Evolutionary conservation across 257 asterid species (phyloP), one percentile per base, ranked within the genome.

Genomic region (Solanum medicagineum): DNA sequence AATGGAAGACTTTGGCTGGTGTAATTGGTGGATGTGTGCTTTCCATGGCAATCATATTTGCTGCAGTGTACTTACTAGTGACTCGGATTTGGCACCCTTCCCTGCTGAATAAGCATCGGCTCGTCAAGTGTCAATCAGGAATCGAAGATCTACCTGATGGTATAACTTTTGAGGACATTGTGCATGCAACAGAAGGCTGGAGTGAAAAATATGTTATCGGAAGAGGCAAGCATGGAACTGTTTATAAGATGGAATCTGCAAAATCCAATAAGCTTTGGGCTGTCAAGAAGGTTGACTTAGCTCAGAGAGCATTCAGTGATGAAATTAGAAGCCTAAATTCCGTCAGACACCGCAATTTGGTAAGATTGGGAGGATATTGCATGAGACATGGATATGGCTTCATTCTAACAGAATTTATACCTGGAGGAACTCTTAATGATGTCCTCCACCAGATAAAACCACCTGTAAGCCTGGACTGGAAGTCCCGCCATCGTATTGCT

Each of bases 121-220:
- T 59, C 26, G 15, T 81, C 85, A 84, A 81, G 54, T 60, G 73
- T 73, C 77, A 32, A 57, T 85, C 92, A 60, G 86, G 62, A 40
- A 75, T 65, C 54, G 93, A 90, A 85, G 92, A 91, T 24, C 86
- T 91, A 26, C 93, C 92, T 8, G 88, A 87, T 57, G 85, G 66
- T 86, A 80, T 91, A 83, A 88, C 40, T 79, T 88, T 90, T 69
- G 81, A 86, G 81, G 93, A 91, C 66, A 91, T 91, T 84, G 85
- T 88, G 86, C 91, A 49, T 56, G 91, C 88, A 84, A 91, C 93
- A 8, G 93, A 91, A 89, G 91, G 90, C 69, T 86, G 90, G 92
- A 88, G 88, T 11, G 92, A 90, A 56, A 90, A 90, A 66, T 89
- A 90, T 59, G 91, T 91, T 80, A 88, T 91, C 53, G 93, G 93